Evolutionary conservation across 805 yeast species (phyloP), one percentile per base, ranked within the genome.

Genomic region (Saturnispora mendoncae): DNA sequence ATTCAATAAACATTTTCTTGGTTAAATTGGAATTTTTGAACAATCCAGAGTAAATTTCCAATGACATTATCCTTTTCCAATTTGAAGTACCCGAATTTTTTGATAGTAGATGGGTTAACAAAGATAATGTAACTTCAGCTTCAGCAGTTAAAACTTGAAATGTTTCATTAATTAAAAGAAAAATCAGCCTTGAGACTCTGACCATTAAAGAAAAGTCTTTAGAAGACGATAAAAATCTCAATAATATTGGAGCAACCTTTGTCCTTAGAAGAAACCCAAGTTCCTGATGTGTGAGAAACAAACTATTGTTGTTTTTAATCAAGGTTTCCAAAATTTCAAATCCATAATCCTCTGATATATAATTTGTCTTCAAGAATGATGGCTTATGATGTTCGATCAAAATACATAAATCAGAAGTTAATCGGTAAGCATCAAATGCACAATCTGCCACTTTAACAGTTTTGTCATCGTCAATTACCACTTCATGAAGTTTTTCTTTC

Each of bases 281-380:
- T 51, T 85, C 95, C 1, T 56, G 62, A 48, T 80, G 86, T 2
- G 57, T 41, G 14, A 68, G 57, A 53, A 90, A 84, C 3, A 78
- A 52, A 0, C 53, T 46, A 14, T 67, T 65, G 52, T 86, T 86
- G 54, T 78, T 78, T 12, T 78, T 69, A 25, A 92, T 60, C 4
- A 88, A 69, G 43, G 81, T 81, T 60, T 92, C 97, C 18, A 92
- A 58, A 23, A 90, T 70, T 54, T 90, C 98, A 39, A 92, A 71
- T 0, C 86, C 85, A 44, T 86, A 70, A 35, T 76, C 71, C 58
- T 80, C 74, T 34, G 83, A 68, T 26, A 81, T 54, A 42, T 70
- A 62, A 37, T 66, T 61, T 27, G 76, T 59, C 44, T 72, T 72
- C 41, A 86, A 58, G 48, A 74, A 77, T 1, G 57, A 45, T 0